Percentiles rank a stretch among this genome's conserved stretches.
These are phyloP conservation scores for Vigna trinervia DNA, from an alignment of 306 rosid genomes.

Conservation along the genomic window DNA sequence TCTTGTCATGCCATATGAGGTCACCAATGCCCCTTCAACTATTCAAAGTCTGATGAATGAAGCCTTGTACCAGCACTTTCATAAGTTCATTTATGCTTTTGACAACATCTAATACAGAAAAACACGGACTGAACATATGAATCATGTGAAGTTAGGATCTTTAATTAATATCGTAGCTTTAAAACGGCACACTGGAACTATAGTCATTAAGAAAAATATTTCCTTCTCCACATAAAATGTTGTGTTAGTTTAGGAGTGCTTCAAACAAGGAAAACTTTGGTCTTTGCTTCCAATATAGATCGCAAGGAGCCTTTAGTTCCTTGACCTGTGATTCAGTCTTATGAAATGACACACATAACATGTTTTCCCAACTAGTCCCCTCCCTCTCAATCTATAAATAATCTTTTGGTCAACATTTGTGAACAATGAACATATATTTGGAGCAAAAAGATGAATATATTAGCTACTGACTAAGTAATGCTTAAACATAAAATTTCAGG, in stretches of 20 bases:
- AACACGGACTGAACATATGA: background rate
- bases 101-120: background rate
- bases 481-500: conserved; percentile 28
- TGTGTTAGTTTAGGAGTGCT: background rate
- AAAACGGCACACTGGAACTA: background rate
- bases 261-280: background rate
- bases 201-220: background rate
- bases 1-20: no score
- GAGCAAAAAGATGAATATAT: background rate
- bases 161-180: background rate
- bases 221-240: background rate
- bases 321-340: background rate
- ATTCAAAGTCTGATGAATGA: no score
- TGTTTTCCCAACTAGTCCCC: background rate
- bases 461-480: background rate
- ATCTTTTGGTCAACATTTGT: background rate
- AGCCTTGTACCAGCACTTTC: no score
- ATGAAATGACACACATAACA: background rate
- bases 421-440: conserved; percentile 12
- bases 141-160: background rate
- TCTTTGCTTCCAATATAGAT: background rate
- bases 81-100: no score
- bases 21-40: no score
- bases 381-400: background rate
- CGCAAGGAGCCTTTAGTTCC: background rate